Conservation (phyloP, 2,329 filamentous ascomycete genomes). For the Trichoderma afroharzianum region DNA sequence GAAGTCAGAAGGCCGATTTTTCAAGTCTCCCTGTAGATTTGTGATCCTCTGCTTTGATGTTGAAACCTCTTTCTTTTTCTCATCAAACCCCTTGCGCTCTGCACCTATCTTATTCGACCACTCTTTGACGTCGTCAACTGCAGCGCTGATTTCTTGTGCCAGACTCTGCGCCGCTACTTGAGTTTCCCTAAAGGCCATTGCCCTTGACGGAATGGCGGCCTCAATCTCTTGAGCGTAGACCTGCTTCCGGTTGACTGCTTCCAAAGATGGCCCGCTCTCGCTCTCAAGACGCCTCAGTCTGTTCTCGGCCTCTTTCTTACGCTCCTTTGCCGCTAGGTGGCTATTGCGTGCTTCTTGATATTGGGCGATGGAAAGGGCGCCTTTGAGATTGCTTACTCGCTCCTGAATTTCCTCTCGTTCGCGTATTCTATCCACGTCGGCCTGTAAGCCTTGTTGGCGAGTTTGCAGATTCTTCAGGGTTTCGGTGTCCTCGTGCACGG, state of each 20-base stretch:
- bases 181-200: conserved; percentile 48
- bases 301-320: conserved; percentile 50
- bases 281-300: conserved; percentile 59
- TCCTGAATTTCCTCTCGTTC: conserved; percentile 68
- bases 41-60: conserved; percentile 56
- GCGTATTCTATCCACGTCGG: conserved; percentile 77
- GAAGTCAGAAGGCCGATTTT: conserved; percentile 62
- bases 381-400: conserved; percentile 62
- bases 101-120: conserved; percentile 45
- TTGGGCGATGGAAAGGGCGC: conserved; percentile 60
- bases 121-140: conserved; percentile 40
- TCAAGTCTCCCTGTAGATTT: conserved; percentile 58
- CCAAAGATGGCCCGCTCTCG: conserved; percentile 61
- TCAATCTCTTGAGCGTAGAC: conserved; percentile 60
- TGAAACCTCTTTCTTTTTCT: conserved; percentile 50
- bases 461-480: conserved; percentile 64
- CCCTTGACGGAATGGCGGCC: conserved; percentile 52
- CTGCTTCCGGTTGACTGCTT: conserved; percentile 66
- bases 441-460: conserved; percentile 70
- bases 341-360: conserved; percentile 55
- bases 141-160: conserved; percentile 35
- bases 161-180: conserved; percentile 50
- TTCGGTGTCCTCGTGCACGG: conserved; percentile 57
- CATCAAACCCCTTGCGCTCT: conserved; percentile 46
- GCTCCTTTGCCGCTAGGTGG: conserved; percentile 50